Percentiles rank a stretch among this genome's conserved stretches.
Evolutionary conservation across 2,329 filamentous ascomycete genomes (phyloP).

Genomic region (Cryphonectria japonica): DNA sequence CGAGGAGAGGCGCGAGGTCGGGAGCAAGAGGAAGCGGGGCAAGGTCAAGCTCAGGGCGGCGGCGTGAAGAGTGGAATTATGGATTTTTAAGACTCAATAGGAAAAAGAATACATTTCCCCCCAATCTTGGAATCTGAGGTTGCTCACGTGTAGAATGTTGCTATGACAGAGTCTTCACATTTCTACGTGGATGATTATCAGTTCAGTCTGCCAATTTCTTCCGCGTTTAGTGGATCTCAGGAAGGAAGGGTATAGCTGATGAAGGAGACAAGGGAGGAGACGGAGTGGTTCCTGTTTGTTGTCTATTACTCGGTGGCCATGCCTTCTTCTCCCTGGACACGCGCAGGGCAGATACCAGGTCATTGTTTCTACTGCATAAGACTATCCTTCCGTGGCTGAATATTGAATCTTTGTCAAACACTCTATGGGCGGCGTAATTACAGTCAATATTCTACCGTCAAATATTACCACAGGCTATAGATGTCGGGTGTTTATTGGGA

Average conservation of each 20-base stretch:
- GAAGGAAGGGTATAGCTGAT: slow-evolving; percentile 48
- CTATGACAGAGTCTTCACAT: too few relatives aligned
- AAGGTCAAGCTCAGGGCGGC: slow-evolving; percentile 58
- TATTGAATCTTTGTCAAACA: not conserved
- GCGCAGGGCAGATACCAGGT: not conserved
- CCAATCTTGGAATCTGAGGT: too few relatives aligned
- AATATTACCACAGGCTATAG: too few relatives aligned
- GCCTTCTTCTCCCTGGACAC: slow-evolving; percentile 31
- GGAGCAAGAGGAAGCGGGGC: slow-evolving; percentile 74
- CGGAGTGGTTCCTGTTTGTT: slow-evolving; percentile 46
- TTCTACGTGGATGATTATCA: too few relatives aligned
- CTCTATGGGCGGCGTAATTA: too few relatives aligned
- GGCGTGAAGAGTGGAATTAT: not conserved
- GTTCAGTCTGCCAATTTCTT: too few relatives aligned
- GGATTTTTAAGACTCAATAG: not conserved
- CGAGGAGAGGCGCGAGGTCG: slow-evolving; percentile 88
- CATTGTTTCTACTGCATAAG: not conserved
- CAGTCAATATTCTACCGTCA: too few relatives aligned
- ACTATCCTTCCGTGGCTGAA: too few relatives aligned
- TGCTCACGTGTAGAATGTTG: too few relatives aligned
- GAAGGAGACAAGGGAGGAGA: slow-evolving; percentile 44
- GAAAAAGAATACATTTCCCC: not conserved
- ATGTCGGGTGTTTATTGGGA: too few relatives aligned
- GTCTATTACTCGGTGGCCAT: slow-evolving; percentile 47
- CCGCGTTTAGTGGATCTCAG: slow-evolving; percentile 47